Base-by-base conservation (phyloP, 2,329 filamentous ascomycete species). In the Ceratocystiopsis sp. region DNA sequence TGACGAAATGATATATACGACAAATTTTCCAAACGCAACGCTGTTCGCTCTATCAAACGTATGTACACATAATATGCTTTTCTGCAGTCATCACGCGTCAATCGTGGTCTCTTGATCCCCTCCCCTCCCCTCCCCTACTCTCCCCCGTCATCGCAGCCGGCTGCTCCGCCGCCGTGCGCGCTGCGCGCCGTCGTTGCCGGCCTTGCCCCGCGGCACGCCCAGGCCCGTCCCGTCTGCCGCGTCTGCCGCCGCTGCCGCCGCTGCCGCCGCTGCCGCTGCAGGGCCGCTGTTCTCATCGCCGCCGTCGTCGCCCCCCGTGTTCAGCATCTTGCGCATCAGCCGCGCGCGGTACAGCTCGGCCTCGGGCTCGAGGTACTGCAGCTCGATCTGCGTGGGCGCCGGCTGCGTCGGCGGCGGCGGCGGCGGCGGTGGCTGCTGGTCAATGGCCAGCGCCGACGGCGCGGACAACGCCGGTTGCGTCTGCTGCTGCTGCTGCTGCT, bases 291-390 rank as follows among this genome's bases (percentile, higher is more conserved):
- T 36, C 10, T 14, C 38, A 13, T 18, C 42, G 14, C 15, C 33
- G 9, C 3, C 33, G 33, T 34, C 33, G 4, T 11, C 33, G 33
- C 15, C 33, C 15, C 10, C 14, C 34, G 32, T 36, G 12, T 52
- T 56, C 45, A 55, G 44, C 59, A 71, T 67, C 48, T 61, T 63
- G 42, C 54, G 63, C 59, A 69, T 62, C 16, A 71, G 51, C 47
- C 59, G 56, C 29, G 59, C 61, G 51, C 63, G 66, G 42, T 58
- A 59, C 45, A 59, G 56, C 47, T 61, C 57, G 3, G 68, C 69
- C 16, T 69, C 64, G 0, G 68, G 64, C 45, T 73, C 68, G 5
- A 65, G 60, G 45, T 75, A 75, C 45, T 63, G 64, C 3, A 76
- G 57, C 54, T 76, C 71, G 9, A 71, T 74, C 2, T 64, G 58